Evolutionary conservation across 148 eudicot genomes (phyloP), one percentile per base, ranked within the genome.

Genomic region (Chenopodium formosanum): DNA sequence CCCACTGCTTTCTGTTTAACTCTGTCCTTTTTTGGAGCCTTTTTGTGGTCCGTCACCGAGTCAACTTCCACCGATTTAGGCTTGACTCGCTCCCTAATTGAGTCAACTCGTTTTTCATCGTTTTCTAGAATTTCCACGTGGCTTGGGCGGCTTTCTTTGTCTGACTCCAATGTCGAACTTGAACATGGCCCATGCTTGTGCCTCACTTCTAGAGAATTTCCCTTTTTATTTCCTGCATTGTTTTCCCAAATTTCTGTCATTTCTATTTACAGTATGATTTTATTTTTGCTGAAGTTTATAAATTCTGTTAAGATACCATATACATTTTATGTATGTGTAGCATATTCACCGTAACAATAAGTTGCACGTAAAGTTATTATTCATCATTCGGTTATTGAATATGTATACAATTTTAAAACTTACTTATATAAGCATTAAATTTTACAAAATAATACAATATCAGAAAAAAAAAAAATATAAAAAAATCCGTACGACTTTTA

Each of bases 131-230:
- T 82, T 40, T 92, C 87, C 31, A 31, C 58, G 9, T 80, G 80
- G 10, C 85, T 76, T 70, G 86, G 87, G 27, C 52, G 50, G 48
- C 78, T 83, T 53, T 76, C 47, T 73, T 75, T 73, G 22, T 85
- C 79, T 65, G 66, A 44, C 17, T 27, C 82, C 19, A 75, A 56
- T 13, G 70, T 32, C 13, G 88, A 86, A 9, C 63, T 32, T 17
- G 88, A 86, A 80, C 98, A 94, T 48, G 96, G 88, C 75, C 98
- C 96, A 76, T 92, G 88, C 74, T 79, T 89, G 83, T 94, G 93
- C 32, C 85, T 81, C 12, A 94, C 88, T 78, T 89, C 77, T 67
- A 94, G 27, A 0, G 92, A 88, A 40, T 74, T 70, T 46, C 75
- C 80, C 72, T 37, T 74, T 81, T 27, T 89, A 68, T 60, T 31